Evolutionary conservation across 257 asterid genomes (phyloP).

Genomic region (Galeopsis tetrahit): DNA sequence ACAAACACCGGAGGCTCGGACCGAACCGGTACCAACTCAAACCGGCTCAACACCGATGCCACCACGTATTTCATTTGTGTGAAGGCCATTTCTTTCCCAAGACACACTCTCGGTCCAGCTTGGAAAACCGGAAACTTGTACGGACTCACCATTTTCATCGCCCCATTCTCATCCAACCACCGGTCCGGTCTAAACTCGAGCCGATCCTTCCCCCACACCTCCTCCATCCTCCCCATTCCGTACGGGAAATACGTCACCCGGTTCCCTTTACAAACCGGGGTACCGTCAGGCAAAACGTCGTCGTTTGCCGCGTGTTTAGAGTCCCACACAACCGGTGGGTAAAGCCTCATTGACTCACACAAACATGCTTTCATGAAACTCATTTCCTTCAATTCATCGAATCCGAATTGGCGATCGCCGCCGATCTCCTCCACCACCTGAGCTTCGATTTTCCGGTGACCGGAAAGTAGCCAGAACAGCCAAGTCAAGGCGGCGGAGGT

Average conservation of each 20-base stretch:
- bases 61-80: conserved; percentile 74
- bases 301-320: conserved; percentile 68
- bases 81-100: conserved; percentile 88
- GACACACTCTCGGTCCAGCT: conserved; percentile 84
- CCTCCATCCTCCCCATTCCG: conserved; percentile 90
- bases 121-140: conserved; percentile 81
- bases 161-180: conserved; percentile 52
- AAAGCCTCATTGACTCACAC: conserved; percentile 79
- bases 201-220: conserved; percentile 72
- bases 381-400: conserved; percentile 54
- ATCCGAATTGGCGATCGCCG: conserved; percentile 16
- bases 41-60: conserved; percentile 59
- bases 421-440: conserved; percentile 40
- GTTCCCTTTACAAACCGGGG: conserved; percentile 54
- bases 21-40: conserved; percentile 47
- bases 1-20: conserved; percentile 50
- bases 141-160: conserved; percentile 45
- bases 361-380: conserved; percentile 57
- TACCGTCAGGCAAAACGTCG: conserved; percentile 80
- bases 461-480: conserved; percentile 57
- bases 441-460: conserved; percentile 42
- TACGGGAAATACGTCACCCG: conserved; percentile 82
- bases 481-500: conserved; percentile 72
- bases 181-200: conserved; percentile 70
- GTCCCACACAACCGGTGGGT: conserved; percentile 98